Evolutionary conservation across 768 basidiomycete genomes (phyloP).

Genomic region (Chalciporus sphaerocephalus): DNA sequence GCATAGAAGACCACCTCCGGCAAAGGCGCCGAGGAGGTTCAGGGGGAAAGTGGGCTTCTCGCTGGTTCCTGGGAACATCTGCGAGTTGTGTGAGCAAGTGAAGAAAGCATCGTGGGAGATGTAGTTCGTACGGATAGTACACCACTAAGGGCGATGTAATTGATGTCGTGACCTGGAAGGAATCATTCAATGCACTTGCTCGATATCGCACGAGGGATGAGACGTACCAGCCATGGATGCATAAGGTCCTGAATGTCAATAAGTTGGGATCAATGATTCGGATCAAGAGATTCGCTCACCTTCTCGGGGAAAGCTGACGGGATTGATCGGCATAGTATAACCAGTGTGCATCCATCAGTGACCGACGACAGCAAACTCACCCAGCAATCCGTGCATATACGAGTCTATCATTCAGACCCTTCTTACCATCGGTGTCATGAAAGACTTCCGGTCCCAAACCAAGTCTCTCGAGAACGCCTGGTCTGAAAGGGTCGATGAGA

Average conservation of each 20-base stretch:
- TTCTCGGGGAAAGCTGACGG: slow-evolving; percentile 54
- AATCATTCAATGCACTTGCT: neutral
- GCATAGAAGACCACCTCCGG: too few relatives aligned
- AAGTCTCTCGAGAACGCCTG: slow-evolving; percentile 75
- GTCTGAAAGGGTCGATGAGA: slow-evolving; percentile 78
- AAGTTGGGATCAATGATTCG: slow-evolving; percentile 2
- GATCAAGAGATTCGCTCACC: slow-evolving; percentile 35
- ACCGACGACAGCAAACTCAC: slow-evolving; percentile 36
- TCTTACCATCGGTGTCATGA: slow-evolving; percentile 41
- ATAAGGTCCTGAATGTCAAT: slow-evolving; percentile 48
- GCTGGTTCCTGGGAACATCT: too few relatives aligned
- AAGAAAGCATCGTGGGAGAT: too few relatives aligned
- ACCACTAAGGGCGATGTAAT: slow-evolving; percentile 78
- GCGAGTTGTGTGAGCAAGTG: too few relatives aligned
- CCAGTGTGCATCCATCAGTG: neutral
- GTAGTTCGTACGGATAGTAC: too few relatives aligned
- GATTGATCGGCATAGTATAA: neutral
- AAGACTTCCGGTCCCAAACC: slow-evolving; percentile 76
- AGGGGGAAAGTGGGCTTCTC: too few relatives aligned
- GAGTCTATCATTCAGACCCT: slow-evolving; percentile 56
- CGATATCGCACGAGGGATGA: neutral
- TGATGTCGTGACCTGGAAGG: slow-evolving; percentile 70
- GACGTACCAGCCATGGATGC: slow-evolving; percentile 70
- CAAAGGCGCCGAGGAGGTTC: too few relatives aligned
- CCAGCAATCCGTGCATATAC: slow-evolving; percentile 76